Evolutionary conservation across 2,329 filamentous ascomycete species (phyloP).

Genomic region (Aspergillus thermomutatus): DNA sequence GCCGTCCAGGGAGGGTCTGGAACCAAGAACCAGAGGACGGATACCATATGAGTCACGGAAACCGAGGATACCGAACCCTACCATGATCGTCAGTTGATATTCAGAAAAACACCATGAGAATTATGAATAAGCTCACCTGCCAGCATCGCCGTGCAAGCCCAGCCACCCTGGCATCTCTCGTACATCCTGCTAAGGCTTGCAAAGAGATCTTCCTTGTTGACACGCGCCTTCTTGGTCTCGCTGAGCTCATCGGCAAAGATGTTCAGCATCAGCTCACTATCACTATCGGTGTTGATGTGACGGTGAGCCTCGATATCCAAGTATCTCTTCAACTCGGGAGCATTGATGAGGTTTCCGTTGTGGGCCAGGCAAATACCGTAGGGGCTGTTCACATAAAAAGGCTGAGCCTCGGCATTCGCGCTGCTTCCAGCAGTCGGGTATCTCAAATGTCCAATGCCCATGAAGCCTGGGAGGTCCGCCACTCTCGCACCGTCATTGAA

Average conservation of each 20-base stretch:
- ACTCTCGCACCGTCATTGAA: constrained; percentile 76
- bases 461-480: constrained; percentile 73
- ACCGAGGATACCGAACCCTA: constrained; percentile 72
- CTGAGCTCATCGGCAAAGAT: constrained; percentile 80
- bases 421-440: constrained; percentile 88
- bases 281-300: constrained; percentile 87
- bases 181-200: constrained; percentile 70
- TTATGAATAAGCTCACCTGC: constrained; percentile 49
- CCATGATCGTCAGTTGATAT: constrained; percentile 13
- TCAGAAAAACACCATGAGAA: background rate
- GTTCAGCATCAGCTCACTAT: constrained; percentile 85
- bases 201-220: constrained; percentile 76
- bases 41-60: constrained; percentile 80
- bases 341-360: constrained; percentile 88
- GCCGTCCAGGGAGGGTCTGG: constrained; percentile 63
- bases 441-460: constrained; percentile 81
- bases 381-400: constrained; percentile 86
- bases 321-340: constrained; percentile 64
- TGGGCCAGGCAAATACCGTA: constrained; percentile 79
- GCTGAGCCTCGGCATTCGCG: constrained; percentile 81
- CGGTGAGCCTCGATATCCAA: constrained; percentile 76
- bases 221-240: constrained; percentile 75
- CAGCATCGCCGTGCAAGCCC: constrained; percentile 78
- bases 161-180: constrained; percentile 68
- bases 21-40: constrained; percentile 76